A percentile compares a stretch with the other conserved stretches of the same genome.
Evolutionary conservation across 495 filamentous ascomycete species (phyloP).

Genomic region (Neurospora sp.): DNA sequence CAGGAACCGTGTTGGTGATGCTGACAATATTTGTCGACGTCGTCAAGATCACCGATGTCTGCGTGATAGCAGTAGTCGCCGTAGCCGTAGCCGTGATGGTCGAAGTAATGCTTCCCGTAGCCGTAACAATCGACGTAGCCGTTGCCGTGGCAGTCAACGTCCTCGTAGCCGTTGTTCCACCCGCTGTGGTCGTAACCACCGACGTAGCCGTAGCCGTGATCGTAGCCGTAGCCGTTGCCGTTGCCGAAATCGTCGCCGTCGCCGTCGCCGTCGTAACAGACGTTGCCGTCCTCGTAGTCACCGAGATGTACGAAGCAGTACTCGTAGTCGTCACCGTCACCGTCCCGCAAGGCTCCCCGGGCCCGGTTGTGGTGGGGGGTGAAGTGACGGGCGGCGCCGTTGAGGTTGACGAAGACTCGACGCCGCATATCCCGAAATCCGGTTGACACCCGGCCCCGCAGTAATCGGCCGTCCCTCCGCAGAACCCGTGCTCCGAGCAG

Average conservation of each 20-base stretch:
- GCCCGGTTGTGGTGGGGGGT: background rate
- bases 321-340: constrained; percentile 2
- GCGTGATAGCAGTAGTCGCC: constrained; percentile 14
- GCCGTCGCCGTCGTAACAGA: constrained; percentile 1
- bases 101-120: background rate
- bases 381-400: background rate
- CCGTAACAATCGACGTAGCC: background rate
- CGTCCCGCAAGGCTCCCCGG: background rate
- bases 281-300: background rate
- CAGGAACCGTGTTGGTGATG: constrained; percentile 10
- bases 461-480: constrained; percentile 28
- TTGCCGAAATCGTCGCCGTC: background rate
- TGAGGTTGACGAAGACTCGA: background rate
- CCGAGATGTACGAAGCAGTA: constrained; percentile 7
- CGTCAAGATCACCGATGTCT: constrained; percentile 12
- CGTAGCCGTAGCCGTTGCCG: background rate
- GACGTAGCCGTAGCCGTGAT: background rate
- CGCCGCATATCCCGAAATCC: constrained; percentile 23
- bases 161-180: background rate
- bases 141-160: background rate
- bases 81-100: background rate
- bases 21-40: constrained; percentile 16
- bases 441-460: constrained; percentile 29
- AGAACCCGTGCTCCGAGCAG: constrained; percentile 31
- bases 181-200: background rate